phyloP scores from a whole-genome alignment of 306 rosid genomes.

The Cajanus cajan region DNA sequence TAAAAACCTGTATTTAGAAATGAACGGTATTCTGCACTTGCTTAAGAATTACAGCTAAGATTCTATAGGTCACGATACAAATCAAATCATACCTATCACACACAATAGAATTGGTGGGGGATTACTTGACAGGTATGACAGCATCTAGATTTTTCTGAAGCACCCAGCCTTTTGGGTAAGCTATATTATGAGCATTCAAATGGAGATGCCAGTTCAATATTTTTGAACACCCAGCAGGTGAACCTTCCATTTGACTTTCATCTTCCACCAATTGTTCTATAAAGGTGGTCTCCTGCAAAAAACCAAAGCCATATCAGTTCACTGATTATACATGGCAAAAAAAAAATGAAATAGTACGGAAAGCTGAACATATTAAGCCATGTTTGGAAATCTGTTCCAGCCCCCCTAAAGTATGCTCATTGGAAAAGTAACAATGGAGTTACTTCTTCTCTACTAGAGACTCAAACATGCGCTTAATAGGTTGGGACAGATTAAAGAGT shows the following conservation, averaged over 20 bases:
- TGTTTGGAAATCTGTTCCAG: too few relatives aligned
- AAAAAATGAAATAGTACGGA: slow-evolving; percentile 2
- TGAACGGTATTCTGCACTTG: slow-evolving; percentile 12
- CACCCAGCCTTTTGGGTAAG: slow-evolving; percentile 86
- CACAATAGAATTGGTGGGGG: slow-evolving; percentile 35
- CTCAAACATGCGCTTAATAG: not conserved
- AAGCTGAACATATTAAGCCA: not conserved
- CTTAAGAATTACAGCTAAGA: slow-evolving; percentile 30
- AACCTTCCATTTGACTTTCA: slow-evolving; percentile 92
- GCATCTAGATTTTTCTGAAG: slow-evolving; percentile 75
- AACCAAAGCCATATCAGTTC: slow-evolving; percentile 11
- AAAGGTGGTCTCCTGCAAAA: slow-evolving; percentile 88
- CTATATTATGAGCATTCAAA: slow-evolving; percentile 51
- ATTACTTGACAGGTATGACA: slow-evolving; percentile 59
- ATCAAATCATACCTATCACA: slow-evolving; percentile 62
- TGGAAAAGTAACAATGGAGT: too few relatives aligned
- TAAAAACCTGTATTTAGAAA: slow-evolving; percentile 16
- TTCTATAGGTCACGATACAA: slow-evolving; percentile 24
- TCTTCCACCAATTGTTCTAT: slow-evolving; percentile 89
- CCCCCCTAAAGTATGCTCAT: too few relatives aligned
- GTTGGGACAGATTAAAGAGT: slow-evolving; percentile 13
- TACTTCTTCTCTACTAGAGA: too few relatives aligned
- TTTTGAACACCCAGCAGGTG: slow-evolving; percentile 60
- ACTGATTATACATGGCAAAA: slow-evolving; percentile 21
- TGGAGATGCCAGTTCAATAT: slow-evolving; percentile 98